Base-by-base conservation (phyloP, 1,284 basidiomycete species). In the Cerioporus squamosus region DNA sequence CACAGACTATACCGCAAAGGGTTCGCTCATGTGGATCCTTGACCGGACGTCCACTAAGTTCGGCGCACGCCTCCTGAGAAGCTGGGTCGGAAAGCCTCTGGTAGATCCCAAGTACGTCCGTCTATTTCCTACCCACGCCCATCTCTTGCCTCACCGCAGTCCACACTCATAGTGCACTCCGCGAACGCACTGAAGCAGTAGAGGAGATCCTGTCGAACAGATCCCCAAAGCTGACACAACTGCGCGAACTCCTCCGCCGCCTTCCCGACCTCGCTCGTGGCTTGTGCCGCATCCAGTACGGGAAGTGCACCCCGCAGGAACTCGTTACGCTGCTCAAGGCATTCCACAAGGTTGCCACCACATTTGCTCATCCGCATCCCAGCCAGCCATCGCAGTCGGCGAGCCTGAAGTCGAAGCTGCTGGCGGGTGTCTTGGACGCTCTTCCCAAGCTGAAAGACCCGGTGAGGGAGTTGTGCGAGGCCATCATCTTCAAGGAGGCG, bases 231-330 rank as follows among this genome's bases (percentile, higher is more conserved):
- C 79, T 84, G 64, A 81, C 86, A 36, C 84, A 81, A 43, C 79
- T 98, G 33, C 86, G 92, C 12, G 80, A 86, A 42, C 73, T 91
- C 12, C 76, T 97, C 45, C 88, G 79, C 67, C 85, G 85, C 48
- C 79, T 97, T 24, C 95, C 95, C 0, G 96, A 99, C 71, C 84
- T 99, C 39, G 91, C 94, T 1, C 90, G 87, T 65, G 97, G 97
- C 0, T 77, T 98, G 14, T 93, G 90, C 57, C 80, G 94, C 29
- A 91, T 98, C 49, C 94, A 95, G 68, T 97, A 97, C 68, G 90
- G 91, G 48, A 92, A 95, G 89, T 93, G 93, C 55, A 90, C 90
- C 0, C 93, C 96, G 0, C 83, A 88, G 66, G 97, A 99, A 71
- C 81, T 98, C 5, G 85, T 87, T 0, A 77, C 86, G 5, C 79